Conservation (phyloP, 345 rosid species). For the Murraya paniculata region DNA sequence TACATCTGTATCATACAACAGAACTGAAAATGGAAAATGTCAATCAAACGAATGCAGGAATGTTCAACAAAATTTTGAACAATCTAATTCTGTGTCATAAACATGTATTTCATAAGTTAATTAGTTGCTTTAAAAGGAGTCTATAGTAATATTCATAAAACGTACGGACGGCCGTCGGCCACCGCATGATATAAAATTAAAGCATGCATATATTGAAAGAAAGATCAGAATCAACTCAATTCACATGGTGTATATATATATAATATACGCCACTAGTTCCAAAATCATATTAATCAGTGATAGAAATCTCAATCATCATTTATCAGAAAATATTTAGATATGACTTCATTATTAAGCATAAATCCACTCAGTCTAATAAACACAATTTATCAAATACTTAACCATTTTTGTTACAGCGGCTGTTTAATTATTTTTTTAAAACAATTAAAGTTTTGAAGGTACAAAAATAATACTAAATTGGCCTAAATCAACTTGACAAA, state of each 20-base stretch:
- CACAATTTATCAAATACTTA: not conserved
- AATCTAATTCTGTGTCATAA: no score
- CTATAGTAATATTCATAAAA: not conserved
- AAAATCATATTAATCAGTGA: not conserved
- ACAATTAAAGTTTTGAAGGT: no score
- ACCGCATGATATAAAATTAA: not conserved
- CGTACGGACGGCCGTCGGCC: no score
- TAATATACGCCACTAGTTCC: no score
- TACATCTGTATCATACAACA: no score
- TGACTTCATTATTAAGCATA: not conserved
- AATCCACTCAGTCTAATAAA: not conserved
- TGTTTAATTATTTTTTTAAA: no score
- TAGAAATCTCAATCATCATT: not conserved
- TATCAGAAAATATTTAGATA: not conserved
- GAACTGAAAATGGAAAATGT: no score
- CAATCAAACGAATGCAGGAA: not conserved
- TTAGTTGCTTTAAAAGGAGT: not conserved
- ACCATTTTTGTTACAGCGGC: no score
- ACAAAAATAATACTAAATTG: no score
- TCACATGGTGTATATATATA: not conserved
- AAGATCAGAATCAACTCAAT: not conserved
- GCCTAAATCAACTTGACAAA: no score
- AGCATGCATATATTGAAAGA: no score
- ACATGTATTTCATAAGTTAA: no score
- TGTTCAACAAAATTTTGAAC: not conserved